A percentile compares a stretch with the other conserved stretches of the same genome.
Conservation (phyloP, 306 rosid genomes). For the Ziziphus jujuba region DNA sequence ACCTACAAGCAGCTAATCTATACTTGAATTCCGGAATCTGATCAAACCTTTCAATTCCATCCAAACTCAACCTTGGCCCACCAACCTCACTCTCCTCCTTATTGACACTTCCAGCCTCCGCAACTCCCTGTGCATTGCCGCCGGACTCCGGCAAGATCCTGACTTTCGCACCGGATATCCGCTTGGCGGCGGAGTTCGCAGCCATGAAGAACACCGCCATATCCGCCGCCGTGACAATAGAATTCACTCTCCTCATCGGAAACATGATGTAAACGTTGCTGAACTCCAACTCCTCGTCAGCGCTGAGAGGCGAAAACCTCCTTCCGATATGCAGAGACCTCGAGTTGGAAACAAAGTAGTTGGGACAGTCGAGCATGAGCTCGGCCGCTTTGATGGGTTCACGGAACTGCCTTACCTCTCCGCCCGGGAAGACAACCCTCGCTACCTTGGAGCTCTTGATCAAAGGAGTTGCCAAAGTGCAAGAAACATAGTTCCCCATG, state of each 20-base stretch:
- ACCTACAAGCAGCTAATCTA: slow-evolving; percentile 62
- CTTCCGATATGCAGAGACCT: slow-evolving; percentile 64
- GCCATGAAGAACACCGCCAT: slow-evolving; percentile 71
- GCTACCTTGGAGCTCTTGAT: slow-evolving; percentile 57
- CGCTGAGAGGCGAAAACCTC: slow-evolving; percentile 68
- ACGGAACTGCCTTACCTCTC: slow-evolving; percentile 65
- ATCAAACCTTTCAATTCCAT: slow-evolving; percentile 51
- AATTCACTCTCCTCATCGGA: slow-evolving; percentile 68
- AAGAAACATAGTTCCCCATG: slow-evolving; percentile 87
- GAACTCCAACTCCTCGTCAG: slow-evolving; percentile 77
- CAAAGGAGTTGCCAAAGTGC: slow-evolving; percentile 64
- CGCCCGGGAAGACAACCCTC: slow-evolving; percentile 69
- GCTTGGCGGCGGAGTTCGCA: slow-evolving; percentile 68
- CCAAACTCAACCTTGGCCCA: slow-evolving; percentile 55
- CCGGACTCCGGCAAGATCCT: slow-evolving; percentile 46
- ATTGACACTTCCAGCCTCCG: background rate
- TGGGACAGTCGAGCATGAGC: slow-evolving; percentile 80
- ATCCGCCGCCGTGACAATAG: slow-evolving; percentile 72
- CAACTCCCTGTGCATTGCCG: background rate
- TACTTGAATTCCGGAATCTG: slow-evolving; percentile 44
- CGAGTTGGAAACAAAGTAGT: slow-evolving; percentile 52
- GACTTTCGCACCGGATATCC: slow-evolving; percentile 47
- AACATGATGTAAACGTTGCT: slow-evolving; percentile 73
- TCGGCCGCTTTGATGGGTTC: slow-evolving; percentile 70
- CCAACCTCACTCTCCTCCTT: background rate